phyloP scores from a whole-genome alignment of 306 rosid genomes.

The Vigna reflexopilosa region DNA sequence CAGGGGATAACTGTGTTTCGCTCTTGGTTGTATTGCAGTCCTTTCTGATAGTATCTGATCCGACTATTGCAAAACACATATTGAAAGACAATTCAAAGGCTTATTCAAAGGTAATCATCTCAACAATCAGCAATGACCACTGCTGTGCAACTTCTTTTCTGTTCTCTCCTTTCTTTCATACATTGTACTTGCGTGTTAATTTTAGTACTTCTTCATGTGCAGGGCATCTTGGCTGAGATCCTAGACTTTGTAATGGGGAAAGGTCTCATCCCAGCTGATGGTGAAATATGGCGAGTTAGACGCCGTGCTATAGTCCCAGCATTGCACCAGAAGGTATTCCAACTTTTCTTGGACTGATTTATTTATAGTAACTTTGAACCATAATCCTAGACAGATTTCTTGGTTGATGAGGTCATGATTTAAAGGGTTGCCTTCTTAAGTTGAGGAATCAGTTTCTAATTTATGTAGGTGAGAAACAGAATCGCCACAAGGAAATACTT shows the following conservation, averaged over 20 bases:
- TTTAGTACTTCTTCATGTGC: constrained; percentile 44
- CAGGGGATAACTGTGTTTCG: constrained; percentile 36
- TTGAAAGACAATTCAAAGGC: constrained; percentile 89
- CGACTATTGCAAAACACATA: constrained; percentile 87
- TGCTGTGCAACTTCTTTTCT: constrained; percentile 9
- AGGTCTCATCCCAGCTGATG: constrained; percentile 99
- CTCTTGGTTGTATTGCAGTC: constrained; percentile 67
- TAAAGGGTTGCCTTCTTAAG: constrained; percentile 31
- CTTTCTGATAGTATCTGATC: constrained; percentile 93
- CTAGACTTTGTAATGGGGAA: constrained; percentile 97
- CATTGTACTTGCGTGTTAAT: constrained; percentile 5
- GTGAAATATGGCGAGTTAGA: constrained; percentile 92
- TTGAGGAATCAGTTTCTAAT: constrained; percentile 11
- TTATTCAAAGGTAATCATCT: constrained; percentile 81
- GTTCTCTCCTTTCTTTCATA: constrained; percentile 15
- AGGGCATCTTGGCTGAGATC: constrained; percentile 99
- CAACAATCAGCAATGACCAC: constrained; percentile 5
- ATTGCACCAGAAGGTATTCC: constrained; percentile 81
- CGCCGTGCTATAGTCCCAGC: constrained; percentile 95
- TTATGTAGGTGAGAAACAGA: constrained; percentile 17
- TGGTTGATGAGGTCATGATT: constrained; percentile 19
- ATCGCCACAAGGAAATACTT: constrained; percentile 1
- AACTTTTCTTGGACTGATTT: constrained; percentile 38
- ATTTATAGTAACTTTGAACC: constrained; percentile 20
- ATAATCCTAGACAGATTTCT: constrained; percentile 37